phyloP scores from a whole-genome alignment of 805 yeast species.

The Candida sonorensis region DNA sequence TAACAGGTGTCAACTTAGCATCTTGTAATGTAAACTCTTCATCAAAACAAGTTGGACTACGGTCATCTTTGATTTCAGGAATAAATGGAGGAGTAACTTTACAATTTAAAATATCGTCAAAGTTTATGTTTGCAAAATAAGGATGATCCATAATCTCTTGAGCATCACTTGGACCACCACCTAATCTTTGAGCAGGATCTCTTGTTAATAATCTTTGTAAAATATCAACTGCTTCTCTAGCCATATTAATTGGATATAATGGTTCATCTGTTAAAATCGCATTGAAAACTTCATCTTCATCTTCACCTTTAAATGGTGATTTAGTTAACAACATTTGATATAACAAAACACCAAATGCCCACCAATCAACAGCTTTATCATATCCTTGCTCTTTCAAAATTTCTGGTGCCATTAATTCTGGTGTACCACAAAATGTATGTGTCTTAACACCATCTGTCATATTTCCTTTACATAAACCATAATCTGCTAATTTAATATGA shows the following conservation, averaged over 20 bases:
- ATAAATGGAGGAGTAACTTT: constrained; percentile 82
- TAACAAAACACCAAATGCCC: constrained; percentile 97
- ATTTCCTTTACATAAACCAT: constrained; percentile 92
- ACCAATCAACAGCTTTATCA: constrained; percentile 96
- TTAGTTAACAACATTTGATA: constrained; percentile 96
- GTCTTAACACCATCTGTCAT: constrained; percentile 64
- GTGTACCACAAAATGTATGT: constrained; percentile 97
- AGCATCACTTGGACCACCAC: constrained; percentile 85
- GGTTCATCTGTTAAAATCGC: constrained; percentile 97
- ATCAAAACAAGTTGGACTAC: constrained; percentile 90
- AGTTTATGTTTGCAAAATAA: constrained; percentile 82
- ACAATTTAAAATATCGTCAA: constrained; percentile 73
- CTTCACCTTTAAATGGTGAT: constrained; percentile 94
- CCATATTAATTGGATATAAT: constrained; percentile 93
- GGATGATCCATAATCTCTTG: constrained; percentile 92
- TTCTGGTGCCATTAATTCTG: constrained; percentile 99
- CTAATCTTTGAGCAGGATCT: constrained; percentile 79
- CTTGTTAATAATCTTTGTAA: constrained; percentile 86
- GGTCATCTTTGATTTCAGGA: constrained; percentile 81
- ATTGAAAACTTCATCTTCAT: constrained; percentile 84
- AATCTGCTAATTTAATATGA: constrained; percentile 94
- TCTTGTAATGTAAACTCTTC: constrained; percentile 91
- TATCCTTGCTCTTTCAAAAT: constrained; percentile 88
- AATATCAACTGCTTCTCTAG: constrained; percentile 90
- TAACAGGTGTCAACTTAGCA: constrained; percentile 92